Conservation (phyloP, 148 eudicot genomes). For the Pouteria glomerata region DNA sequence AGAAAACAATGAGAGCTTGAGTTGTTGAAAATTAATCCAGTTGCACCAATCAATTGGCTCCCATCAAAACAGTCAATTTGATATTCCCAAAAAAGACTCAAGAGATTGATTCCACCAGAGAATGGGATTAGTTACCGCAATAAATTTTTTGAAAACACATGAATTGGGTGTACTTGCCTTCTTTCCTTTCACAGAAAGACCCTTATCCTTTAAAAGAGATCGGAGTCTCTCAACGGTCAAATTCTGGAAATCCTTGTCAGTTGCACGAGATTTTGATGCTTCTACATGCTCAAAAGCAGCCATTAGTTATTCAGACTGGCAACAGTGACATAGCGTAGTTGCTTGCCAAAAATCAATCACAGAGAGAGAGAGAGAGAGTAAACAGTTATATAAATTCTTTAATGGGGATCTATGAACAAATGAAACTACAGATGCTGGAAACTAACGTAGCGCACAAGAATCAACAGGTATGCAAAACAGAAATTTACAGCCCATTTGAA, state of each 20-base stretch:
- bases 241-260: slow-evolving; percentile 42
- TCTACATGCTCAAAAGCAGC: slow-evolving; percentile 32
- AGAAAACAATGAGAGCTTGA: not conserved
- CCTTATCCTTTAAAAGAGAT: slow-evolving; percentile 69
- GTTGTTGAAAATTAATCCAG: not conserved
- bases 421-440: not conserved
- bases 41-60: not conserved
- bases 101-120: not conserved
- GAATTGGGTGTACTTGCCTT: slow-evolving; percentile 50
- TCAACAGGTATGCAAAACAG: not conserved
- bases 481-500: too few species aligned
- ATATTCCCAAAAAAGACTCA: not conserved
- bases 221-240: slow-evolving; percentile 83
- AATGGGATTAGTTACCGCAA: not conserved
- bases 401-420: not conserved
- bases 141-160: not conserved
- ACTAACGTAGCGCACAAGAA: not conserved
- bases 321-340: not conserved
- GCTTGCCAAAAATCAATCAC: not conserved
- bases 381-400: not conserved
- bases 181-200: slow-evolving; percentile 64
- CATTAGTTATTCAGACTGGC: slow-evolving; percentile 5
- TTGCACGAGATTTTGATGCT: slow-evolving; percentile 38
- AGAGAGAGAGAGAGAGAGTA: not conserved
- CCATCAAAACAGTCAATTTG: not conserved